Evolutionary conservation across 208 protist species (phyloP).

Genomic region (Leishmania mexicana): DNA sequence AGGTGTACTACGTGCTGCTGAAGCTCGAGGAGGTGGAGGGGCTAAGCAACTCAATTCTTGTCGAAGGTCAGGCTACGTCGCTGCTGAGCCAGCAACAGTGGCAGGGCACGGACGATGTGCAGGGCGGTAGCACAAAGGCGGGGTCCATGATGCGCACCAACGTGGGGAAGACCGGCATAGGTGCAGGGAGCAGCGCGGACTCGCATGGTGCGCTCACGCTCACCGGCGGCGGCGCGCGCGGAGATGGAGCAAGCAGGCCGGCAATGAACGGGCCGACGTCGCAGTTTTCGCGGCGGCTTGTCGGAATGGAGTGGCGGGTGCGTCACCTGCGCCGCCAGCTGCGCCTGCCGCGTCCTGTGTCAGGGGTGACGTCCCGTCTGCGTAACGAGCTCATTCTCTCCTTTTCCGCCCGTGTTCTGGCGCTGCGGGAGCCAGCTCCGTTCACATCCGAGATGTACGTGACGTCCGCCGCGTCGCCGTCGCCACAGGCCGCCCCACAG

Average conservation of each 20-base stretch:
- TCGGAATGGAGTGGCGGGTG: constrained; percentile 31
- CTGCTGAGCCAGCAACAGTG: background rate
- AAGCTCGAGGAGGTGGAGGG: constrained; percentile 61
- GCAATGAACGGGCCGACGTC: background rate
- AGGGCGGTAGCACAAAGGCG: background rate
- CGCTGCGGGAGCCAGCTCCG: constrained; percentile 46
- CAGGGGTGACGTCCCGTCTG: constrained; percentile 59
- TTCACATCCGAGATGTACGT: constrained; percentile 15
- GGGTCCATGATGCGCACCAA: background rate
- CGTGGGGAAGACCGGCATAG: background rate
- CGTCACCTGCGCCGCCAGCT: constrained; percentile 46
- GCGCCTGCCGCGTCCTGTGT: constrained; percentile 39
- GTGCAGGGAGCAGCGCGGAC: background rate
- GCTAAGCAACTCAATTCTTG: constrained; percentile 26
- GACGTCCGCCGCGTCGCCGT: background rate
- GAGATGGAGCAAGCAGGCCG: background rate
- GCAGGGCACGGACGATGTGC: background rate
- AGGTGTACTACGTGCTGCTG: constrained; percentile 51
- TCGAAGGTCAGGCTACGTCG: constrained; percentile 9
- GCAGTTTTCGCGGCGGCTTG: constrained; percentile 22
- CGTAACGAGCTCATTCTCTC: constrained; percentile 79
- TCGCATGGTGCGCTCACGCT: background rate
- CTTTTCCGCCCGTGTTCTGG: constrained; percentile 78
- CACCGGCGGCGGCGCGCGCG: background rate
- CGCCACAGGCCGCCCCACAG: background rate